Evolutionary conservation across 2,329 filamentous ascomycete species (phyloP), one percentile per base, ranked within the genome.

Genomic region (Fusarium cicatricum): DNA sequence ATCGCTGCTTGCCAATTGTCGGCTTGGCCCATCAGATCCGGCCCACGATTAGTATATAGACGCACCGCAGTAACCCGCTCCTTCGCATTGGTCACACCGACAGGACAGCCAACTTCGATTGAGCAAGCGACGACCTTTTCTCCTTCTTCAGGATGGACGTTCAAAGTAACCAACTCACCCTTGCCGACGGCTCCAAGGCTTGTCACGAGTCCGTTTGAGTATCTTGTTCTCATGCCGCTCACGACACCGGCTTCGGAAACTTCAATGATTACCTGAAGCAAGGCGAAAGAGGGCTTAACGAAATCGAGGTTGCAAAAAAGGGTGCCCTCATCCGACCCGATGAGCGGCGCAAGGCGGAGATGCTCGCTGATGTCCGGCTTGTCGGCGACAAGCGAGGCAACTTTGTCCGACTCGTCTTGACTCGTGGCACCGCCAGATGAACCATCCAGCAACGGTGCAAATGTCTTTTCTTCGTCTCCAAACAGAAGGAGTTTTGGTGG

Each of bases 301-400:
- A 46, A 46, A 32, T 46, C 43, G 17, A 46, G 11, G 23, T 46
- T 46, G 32, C 32, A 36, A 15, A 46, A 46, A 5, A 37, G 43
- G 5, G 43, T 28, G 19, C 43, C 43, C 11, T 46, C 11, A 2
- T 4, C 31, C 3, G 43, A 26, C 4, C 32, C 43, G 8, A 36
- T 32, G 8, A 29, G n/a, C 12, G 43, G 21, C 3, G 43, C 31
- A 11, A 46, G 32, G 8, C 43, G 16, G 14, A 19, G 32, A 17
- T 19, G 14, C 26, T 28, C 26, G 11, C 26, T 11, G 11, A 28
- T 11, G 11, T 28, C 26, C 7, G 26, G 26, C 11, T 11, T 6
- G 26, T 28, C 26, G 7, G 11, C 26, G 26, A 11, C 26, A 11
- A 7, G 11, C 7, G 7, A 11, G 9, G 11, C 17, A 15, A n/a